Evolutionary conservation across 1,139 yeast species (phyloP), one percentile per base, ranked within the genome.

Genomic region (Suhomyces bolitotheri): DNA sequence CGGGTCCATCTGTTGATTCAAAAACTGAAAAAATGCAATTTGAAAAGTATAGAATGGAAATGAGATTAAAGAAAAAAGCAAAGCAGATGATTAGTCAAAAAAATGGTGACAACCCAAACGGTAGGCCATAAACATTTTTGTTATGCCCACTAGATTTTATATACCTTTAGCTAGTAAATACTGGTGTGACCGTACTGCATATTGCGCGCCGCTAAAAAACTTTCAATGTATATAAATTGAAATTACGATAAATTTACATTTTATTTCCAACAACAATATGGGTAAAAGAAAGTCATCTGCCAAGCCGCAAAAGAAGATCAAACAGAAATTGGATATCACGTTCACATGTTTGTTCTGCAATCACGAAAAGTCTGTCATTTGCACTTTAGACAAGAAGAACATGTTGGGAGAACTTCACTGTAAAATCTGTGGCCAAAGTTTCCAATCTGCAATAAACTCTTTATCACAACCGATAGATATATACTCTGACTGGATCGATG

Each of bases 401-500:
- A 82, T 87, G 39, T 76, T 92, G 32, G 98, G 98, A 13, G 81
- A 85, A 25, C 66, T 92, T 43, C 81, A 79, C 44, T 92, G 98
- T 60, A 92, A 92, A 58, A 85, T 90, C 19, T 92, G 98, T 58
- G 97, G 97, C 1, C 97, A 92, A 56, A 78, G 80, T 31, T 94
- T 92, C 67, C 97, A 90, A 58, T 80, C 96, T 3, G 78, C 92
- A 31, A 88, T 90, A 49, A 88, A 88, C 58, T 79, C 84, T 30
- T 68, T 84, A 38, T 79, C 89, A 1, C 90, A 83, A 43, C 96
- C 98, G 0, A 90, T 92, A 26, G 98, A 92, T 60, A 87, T 92
- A 16, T 92, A 92, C 58, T 85, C 96, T 33, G 98, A 90, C 57
- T 92, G 98, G 98, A 89, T 89, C 40, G 98, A 92, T 66, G 98